Percentiles rank a stretch among this genome's conserved stretches.
Evolutionary conservation across 2,329 filamentous ascomycete species (phyloP).

Genomic region (Stagonosporopsis chrysanthemi): DNA sequence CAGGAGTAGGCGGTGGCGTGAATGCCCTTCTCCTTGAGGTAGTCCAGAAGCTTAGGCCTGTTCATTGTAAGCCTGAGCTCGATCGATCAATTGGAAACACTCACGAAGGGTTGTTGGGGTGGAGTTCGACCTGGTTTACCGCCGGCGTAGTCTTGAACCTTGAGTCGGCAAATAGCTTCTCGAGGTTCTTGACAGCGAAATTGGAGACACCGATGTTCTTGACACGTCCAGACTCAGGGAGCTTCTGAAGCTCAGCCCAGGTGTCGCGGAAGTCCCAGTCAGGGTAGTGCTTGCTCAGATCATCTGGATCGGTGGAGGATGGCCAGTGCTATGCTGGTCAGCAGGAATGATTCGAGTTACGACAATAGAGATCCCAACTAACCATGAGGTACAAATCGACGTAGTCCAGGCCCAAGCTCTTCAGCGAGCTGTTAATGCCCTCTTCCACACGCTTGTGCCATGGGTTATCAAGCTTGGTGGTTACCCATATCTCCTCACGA

Average conservation of each 20-base stretch:
- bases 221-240: constrained; percentile 73
- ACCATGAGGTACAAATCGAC: constrained; percentile 73
- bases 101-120: constrained; percentile 78
- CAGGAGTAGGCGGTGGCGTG: constrained; percentile 78
- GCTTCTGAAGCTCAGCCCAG: constrained; percentile 75
- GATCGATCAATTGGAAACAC: background rate
- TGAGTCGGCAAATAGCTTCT: constrained; percentile 72
- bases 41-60: constrained; percentile 73
- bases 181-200: constrained; percentile 81
- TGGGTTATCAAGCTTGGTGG: constrained; percentile 83
- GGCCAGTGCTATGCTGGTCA: constrained; percentile 62
- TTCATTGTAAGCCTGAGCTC: constrained; percentile 18
- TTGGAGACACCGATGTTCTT: constrained; percentile 87
- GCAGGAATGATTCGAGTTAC: background rate
- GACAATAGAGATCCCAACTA: background rate
- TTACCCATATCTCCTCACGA: constrained; percentile 74
- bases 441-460: constrained; percentile 69
- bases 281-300: constrained; percentile 71
- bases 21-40: constrained; percentile 76
- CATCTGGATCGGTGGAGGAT: constrained; percentile 66
- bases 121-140: constrained; percentile 84
- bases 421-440: constrained; percentile 67
- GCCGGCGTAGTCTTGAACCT: constrained; percentile 69
- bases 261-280: constrained; percentile 88
- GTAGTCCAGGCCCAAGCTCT: constrained; percentile 70